Conservation (phyloP, 2,329 filamentous ascomycete species). For the Davidsoniella virescens region DNA sequence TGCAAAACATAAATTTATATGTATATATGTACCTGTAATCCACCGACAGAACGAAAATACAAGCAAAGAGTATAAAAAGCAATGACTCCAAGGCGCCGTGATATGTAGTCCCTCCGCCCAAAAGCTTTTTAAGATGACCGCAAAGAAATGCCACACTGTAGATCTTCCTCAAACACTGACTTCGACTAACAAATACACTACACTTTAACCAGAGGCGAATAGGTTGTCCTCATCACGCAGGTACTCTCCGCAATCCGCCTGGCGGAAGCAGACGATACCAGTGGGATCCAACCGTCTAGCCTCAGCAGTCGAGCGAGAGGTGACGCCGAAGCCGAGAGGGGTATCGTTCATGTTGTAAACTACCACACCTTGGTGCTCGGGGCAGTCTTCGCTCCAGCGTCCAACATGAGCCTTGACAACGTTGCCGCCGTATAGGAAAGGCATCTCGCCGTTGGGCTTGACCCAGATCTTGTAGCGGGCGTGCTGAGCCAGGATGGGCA, state of each 20-base stretch:
- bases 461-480: slow-evolving; percentile 96
- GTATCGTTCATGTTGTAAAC: slow-evolving; percentile 87
- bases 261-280: slow-evolving; percentile 73
- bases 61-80: slow-evolving; percentile 9
- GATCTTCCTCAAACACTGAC: background rate
- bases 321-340: slow-evolving; percentile 85
- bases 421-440: slow-evolving; percentile 88
- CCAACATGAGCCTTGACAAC: slow-evolving; percentile 58
- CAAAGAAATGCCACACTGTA: slow-evolving; percentile 10
- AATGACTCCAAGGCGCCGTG: slow-evolving; percentile 12
- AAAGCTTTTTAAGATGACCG: slow-evolving; percentile 11
- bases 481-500: slow-evolving; percentile 78
- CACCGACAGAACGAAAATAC: slow-evolving; percentile 3
- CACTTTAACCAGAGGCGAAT: slow-evolving; percentile 35
- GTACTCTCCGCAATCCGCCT: slow-evolving; percentile 91
- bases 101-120: slow-evolving; percentile 10
- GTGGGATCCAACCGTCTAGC: slow-evolving; percentile 76
- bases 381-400: slow-evolving; percentile 77
- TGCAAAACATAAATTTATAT: no score
- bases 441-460: slow-evolving; percentile 92
- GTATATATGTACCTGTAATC: slow-evolving; percentile 8
- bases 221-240: slow-evolving; percentile 63
- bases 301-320: slow-evolving; percentile 73
- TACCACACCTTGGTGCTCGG: slow-evolving; percentile 82
- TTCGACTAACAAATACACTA: background rate